These are phyloP conservation scores for Sarocladium strictum DNA, from an alignment of 2,329 filamentous ascomycete species.

Conservation along the genomic window DNA sequence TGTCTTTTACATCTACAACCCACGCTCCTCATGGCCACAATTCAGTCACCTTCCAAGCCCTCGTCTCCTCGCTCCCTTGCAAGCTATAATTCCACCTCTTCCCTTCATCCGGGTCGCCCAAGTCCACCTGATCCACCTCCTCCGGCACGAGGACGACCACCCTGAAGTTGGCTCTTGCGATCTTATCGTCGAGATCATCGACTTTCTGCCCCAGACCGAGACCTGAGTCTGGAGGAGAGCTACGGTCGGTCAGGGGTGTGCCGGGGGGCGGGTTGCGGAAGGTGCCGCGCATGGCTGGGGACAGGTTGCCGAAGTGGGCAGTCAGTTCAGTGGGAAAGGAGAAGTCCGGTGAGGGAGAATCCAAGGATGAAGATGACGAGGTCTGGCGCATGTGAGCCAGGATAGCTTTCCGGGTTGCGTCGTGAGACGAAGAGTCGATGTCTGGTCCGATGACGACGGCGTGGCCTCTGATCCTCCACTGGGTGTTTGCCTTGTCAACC, in stretches of 20 bases:
- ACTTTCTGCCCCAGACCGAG: constrained; percentile 57
- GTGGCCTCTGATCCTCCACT: constrained; percentile 79
- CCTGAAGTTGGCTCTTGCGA: constrained; percentile 71
- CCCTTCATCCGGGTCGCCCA: constrained; percentile 58
- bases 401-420: constrained; percentile 54
- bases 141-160: constrained; percentile 77
- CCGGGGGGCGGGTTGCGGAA: constrained; percentile 71
- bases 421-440: constrained; percentile 39
- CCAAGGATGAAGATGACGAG: background rate
- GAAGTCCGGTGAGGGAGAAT: constrained; percentile 42
- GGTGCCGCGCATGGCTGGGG: constrained; percentile 70
- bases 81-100: constrained; percentile 64
- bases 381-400: constrained; percentile 52
- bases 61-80: constrained; percentile 29
- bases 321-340: constrained; percentile 75
- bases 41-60: constrained; percentile 62
- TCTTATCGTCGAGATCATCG: constrained; percentile 60
- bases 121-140: constrained; percentile 68
- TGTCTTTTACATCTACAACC: background rate
- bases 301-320: constrained; percentile 84
- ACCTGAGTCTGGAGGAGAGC: constrained; percentile 31
- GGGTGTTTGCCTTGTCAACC: constrained; percentile 62
- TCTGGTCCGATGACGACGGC: constrained; percentile 72
- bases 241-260: constrained; percentile 40
- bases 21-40: constrained; percentile 55